Percentiles rank a stretch among this genome's conserved stretches.
Conservation (phyloP, 257 asterid species). For the Lycium ferocissimum region DNA sequence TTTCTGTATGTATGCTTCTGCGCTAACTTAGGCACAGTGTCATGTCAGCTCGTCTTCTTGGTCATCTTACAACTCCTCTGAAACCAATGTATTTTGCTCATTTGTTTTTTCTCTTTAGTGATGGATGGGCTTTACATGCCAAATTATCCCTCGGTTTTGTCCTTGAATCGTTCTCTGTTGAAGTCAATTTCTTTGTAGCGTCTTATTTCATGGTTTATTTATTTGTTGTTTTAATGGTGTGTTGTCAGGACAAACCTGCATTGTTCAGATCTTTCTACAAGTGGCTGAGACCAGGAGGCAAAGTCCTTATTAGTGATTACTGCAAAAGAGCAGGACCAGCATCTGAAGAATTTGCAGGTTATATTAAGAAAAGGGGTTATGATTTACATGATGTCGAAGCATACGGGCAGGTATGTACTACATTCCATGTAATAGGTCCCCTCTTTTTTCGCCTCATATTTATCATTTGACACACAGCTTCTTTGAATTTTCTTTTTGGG, state of each 20-base stretch:
- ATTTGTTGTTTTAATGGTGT: constrained; percentile 4
- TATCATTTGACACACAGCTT: background rate
- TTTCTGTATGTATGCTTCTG: constrained; percentile 2
- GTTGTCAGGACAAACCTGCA: constrained; percentile 88
- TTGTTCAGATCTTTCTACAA: constrained; percentile 85
- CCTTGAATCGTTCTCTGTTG: background rate
- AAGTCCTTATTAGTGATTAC: constrained; percentile 87
- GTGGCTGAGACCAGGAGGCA: constrained; percentile 99
- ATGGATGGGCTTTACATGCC: background rate
- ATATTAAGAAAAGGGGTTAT: constrained; percentile 90
- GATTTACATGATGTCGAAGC: constrained; percentile 82
- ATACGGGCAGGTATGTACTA: constrained; percentile 75
- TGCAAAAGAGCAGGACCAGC: constrained; percentile 82
- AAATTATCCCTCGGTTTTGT: background rate
- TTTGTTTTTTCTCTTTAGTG: background rate
- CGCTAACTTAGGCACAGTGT: background rate
- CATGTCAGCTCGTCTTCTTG: constrained; percentile 15
- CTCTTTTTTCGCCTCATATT: background rate
- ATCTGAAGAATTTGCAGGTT: constrained; percentile 68
- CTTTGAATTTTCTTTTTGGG: constrained; percentile 26
- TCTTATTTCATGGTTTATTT: background rate
- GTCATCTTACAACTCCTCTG: background rate
- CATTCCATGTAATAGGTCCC: background rate
- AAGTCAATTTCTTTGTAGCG: background rate
- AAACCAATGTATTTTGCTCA: background rate